Percentiles rank a stretch among this genome's conserved stretches.
These are phyloP conservation scores for Cyberlindnera americana DNA, from an alignment of 805 yeast genomes.

Conservation along the genomic window DNA sequence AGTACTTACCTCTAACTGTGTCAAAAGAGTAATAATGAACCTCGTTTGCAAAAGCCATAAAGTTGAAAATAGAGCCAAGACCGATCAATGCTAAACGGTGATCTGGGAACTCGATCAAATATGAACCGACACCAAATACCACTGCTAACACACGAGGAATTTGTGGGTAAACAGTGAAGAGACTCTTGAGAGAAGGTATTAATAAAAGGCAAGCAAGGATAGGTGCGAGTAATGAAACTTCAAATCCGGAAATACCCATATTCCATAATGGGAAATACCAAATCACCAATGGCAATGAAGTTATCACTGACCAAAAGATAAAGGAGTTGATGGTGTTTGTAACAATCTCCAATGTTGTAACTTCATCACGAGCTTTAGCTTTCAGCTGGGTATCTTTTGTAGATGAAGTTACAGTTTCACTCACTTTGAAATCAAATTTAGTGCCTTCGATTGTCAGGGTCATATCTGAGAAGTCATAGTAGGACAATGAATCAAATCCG, in stretches of 20 bases:
- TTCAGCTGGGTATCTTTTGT: constrained; percentile 10
- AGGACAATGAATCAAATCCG: constrained; percentile 78
- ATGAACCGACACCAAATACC: constrained; percentile 72
- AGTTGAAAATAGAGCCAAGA: constrained; percentile 61
- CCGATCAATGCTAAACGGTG: constrained; percentile 61
- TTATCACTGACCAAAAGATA: constrained; percentile 79
- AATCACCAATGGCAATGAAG: constrained; percentile 79
- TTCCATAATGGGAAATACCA: constrained; percentile 99
- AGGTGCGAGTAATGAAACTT: constrained; percentile 59
- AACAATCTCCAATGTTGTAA: constrained; percentile 35
- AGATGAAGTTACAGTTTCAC: constrained; percentile 9
- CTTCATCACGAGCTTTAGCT: constrained; percentile 24
- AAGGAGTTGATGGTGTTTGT: constrained; percentile 59
- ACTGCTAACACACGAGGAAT: constrained; percentile 53
- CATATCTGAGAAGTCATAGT: constrained; percentile 64
- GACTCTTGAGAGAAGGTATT: constrained; percentile 39
- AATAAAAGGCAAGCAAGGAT: constrained; percentile 56
- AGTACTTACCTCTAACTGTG: constrained; percentile 22
- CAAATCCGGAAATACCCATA: constrained; percentile 97
- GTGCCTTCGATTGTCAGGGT: constrained; percentile 36
- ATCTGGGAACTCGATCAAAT: constrained; percentile 63
- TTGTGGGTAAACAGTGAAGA: constrained; percentile 45
- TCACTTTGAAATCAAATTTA: constrained; percentile 20
- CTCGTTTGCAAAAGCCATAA: constrained; percentile 47
- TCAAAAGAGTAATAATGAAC: constrained; percentile 27